Percentiles rank a stretch among this genome's conserved stretches.
Conservation (phyloP, 164 flowering plant species). For the Sextonia rubra region DNA sequence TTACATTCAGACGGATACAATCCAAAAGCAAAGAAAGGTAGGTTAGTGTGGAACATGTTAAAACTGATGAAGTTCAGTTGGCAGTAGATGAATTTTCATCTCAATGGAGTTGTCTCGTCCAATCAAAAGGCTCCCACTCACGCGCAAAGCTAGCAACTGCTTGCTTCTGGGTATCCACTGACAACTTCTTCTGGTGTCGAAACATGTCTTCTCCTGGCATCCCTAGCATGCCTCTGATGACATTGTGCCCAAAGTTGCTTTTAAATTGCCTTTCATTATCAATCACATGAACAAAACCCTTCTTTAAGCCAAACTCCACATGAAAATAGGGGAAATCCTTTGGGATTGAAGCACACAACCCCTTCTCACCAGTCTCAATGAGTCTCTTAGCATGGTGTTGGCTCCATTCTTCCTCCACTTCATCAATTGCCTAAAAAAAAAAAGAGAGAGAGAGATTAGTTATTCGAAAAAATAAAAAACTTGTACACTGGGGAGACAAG, state of each 20-base stretch:
- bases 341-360: slow-evolving; percentile 75
- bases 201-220: slow-evolving; percentile 84
- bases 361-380: slow-evolving; percentile 70
- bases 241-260: slow-evolving; percentile 66
- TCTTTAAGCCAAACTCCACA: slow-evolving; percentile 78
- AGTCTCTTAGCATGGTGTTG: slow-evolving; percentile 83
- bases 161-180: slow-evolving; percentile 57
- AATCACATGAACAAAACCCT: slow-evolving; percentile 83
- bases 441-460: not conserved
- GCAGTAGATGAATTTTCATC: too few relatives aligned
- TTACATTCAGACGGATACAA: too few relatives aligned
- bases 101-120: slow-evolving; percentile 72
- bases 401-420: slow-evolving; percentile 90
- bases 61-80: too few relatives aligned
- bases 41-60: too few relatives aligned
- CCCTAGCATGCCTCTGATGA: slow-evolving; percentile 71
- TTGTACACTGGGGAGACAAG: not conserved
- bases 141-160: slow-evolving; percentile 50
- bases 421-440: slow-evolving; percentile 72
- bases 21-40: too few relatives aligned
- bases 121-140: slow-evolving; percentile 77
- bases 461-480: not conserved
- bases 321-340: slow-evolving; percentile 85
- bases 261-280: slow-evolving; percentile 74
- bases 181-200: slow-evolving; percentile 49